A percentile compares a stretch with the other conserved stretches of the same genome.
phyloP scores from a whole-genome alignment of 208 protist species.

The Trypanosoma cruzi region DNA sequence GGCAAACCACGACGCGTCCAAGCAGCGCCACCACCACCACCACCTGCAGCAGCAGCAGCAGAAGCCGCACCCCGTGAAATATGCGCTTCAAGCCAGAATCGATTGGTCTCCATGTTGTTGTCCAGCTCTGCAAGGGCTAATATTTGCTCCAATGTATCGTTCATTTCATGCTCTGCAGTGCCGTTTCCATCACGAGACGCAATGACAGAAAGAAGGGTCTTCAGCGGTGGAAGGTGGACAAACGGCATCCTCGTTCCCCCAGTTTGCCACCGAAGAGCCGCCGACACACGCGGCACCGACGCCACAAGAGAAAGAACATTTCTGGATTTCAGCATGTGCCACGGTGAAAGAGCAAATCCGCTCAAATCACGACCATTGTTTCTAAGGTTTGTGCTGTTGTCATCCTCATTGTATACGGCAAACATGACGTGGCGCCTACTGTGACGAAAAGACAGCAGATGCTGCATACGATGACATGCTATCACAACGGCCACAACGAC shows the following conservation, averaged over 20 bases:
- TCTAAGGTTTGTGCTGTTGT: background rate
- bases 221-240: constrained; percentile 12
- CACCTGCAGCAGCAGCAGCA: too few relatives aligned
- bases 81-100: background rate
- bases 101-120: background rate
- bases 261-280: background rate
- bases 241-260: background rate
- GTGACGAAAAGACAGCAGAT: background rate
- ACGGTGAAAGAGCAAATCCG: background rate
- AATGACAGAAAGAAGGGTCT: background rate
- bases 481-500: constrained; percentile 5
- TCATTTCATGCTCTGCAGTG: background rate
- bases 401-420: background rate
- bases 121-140: constrained; percentile 15
- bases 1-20: background rate
- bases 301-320: constrained; percentile 13
- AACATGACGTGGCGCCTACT: background rate
- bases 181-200: background rate
- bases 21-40: too few relatives aligned
- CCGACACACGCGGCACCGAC: background rate
- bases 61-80: background rate
- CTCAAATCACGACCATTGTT: background rate
- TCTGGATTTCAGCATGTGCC: background rate
- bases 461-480: constrained; percentile 20
- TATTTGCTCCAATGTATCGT: constrained; percentile 6